Conservation (phyloP, 441 rosid genomes). For the Macaranga tanarius region DNA sequence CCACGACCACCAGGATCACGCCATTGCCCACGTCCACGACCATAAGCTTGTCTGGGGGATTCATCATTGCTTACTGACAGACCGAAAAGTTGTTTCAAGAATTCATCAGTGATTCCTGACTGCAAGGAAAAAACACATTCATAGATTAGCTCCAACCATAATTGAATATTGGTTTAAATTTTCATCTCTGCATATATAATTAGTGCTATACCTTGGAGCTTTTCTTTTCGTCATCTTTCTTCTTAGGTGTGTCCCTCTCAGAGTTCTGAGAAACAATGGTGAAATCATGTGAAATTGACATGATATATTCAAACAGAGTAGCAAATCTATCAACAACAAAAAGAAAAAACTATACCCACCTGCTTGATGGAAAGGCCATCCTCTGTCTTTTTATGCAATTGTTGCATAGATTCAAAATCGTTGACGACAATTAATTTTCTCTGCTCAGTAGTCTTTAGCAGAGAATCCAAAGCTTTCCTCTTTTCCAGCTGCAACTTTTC, state of each 20-base stretch:
- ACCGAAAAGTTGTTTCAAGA: slow-evolving; percentile 1
- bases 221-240: slow-evolving; percentile 8
- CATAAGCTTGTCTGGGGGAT: slow-evolving; percentile 10
- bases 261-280: slow-evolving; percentile 7
- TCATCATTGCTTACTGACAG: slow-evolving; percentile 1
- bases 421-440: slow-evolving; percentile 17
- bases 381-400: slow-evolving; percentile 11
- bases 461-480: slow-evolving; percentile 11
- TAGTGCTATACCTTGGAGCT: slow-evolving; percentile 9
- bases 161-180: neutral
- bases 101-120: slow-evolving; percentile 13
- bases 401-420: slow-evolving; percentile 27
- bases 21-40: neutral
- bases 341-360: neutral
- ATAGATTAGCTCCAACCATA: neutral
- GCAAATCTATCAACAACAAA: neutral
- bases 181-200: too few relatives aligned
- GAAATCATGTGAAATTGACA: neutral
- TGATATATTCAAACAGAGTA: neutral
- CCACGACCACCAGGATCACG: neutral
- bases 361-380: neutral
- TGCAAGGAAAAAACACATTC: neutral
- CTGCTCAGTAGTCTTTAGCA: neutral
- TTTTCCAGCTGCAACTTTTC: slow-evolving; percentile 6
- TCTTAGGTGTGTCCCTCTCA: slow-evolving; percentile 2